A percentile compares a stretch with the other conserved stretches of the same genome.
Conservation (phyloP, 208 protist genomes). For the Acanthamoeba divionensis region DNA sequence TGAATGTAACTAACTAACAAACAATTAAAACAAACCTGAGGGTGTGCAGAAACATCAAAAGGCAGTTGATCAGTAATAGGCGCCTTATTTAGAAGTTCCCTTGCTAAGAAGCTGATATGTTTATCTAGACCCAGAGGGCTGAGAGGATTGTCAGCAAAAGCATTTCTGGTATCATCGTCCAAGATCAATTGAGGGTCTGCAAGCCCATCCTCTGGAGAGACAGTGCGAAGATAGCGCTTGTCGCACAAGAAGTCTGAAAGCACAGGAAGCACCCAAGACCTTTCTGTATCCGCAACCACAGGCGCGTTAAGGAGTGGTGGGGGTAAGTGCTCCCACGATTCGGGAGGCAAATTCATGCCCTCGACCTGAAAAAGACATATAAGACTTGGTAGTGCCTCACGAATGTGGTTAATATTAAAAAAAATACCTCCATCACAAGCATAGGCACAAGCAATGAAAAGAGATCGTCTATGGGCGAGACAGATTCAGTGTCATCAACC, state of each 20-base stretch:
- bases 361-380: too few relatives aligned
- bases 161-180: background rate
- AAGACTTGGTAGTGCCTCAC: too few relatives aligned
- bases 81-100: background rate
- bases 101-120: background rate
- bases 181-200: background rate
- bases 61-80: conserved; percentile 67
- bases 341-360: background rate
- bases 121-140: background rate
- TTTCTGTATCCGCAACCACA: background rate
- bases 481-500: background rate
- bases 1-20: too few relatives aligned
- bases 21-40: background rate
- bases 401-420: too few relatives aligned
- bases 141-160: background rate
- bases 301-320: background rate
- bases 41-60: conserved; percentile 78
- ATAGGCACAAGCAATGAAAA: conserved; percentile 1
- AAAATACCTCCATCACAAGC: background rate
- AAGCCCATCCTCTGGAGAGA: background rate
- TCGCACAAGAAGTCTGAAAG: conserved; percentile 1
- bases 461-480: background rate
- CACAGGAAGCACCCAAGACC: background rate
- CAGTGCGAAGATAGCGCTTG: background rate
- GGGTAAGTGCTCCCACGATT: background rate